Base-by-base conservation (phyloP, 345 rosid species). In the Eucalyptus pauciflora region DNA sequence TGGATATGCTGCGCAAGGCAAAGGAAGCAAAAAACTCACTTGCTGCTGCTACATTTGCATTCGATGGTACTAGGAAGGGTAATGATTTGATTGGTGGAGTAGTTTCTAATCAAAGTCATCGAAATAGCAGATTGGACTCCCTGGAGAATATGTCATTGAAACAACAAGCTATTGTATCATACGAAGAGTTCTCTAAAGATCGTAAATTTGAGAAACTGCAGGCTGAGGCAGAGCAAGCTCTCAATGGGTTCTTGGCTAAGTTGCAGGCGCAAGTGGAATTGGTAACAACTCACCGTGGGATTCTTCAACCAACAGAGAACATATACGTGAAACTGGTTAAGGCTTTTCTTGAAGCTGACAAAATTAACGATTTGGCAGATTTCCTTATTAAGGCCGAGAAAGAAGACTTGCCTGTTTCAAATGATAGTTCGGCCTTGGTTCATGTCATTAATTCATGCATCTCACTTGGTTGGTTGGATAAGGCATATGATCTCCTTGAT, bases 401-500 rank as follows among this genome's bases (percentile, higher is more conserved):
- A 91, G 97, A 94, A 92, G 95, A 96, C 80, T 94, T 92, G 85
- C 94, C 94, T 37, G 92, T 92, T 90, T 97, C 97, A 62, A 93
- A 90, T 90, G 99, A 97, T 92, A 94, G 94, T 87, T 96, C 97
- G 2, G 92, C 91, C 43, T 91, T 97, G 90, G 93, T 92, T 89
- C 94, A 95, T 58, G 97, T 97, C 86, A 94, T 95, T 87, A 94
- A 96, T 88, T 92, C 96, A 1, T 98, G 99, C 92, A 96, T 98
- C 90, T 93, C 98, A 87, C 92, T 96, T 49, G 98, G 94, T 71
- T 96, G 97, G 99, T 93, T 98, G 89, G 98, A 97, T 91, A 94
- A 95, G 91, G 98, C 98, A 10, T 97, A 98, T 89, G 99, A 98
- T 91, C 94, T 98, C 90, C 96, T 98, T 49, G 98, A 98, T 80